Conservation (phyloP, 495 filamentous ascomycete genomes). For the Penicillium lagena region DNA sequence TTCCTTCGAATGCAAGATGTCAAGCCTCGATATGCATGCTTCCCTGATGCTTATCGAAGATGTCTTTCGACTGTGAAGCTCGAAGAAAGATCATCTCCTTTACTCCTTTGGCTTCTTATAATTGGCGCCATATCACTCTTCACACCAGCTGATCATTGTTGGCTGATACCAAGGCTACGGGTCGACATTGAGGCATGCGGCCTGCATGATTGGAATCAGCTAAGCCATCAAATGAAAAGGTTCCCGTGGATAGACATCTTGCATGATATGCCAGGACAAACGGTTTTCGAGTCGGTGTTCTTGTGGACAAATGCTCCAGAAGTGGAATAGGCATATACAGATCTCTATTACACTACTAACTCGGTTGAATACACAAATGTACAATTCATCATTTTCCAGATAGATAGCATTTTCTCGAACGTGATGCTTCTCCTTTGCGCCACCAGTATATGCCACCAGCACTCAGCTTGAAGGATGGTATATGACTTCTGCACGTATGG, state of each 20-base stretch:
- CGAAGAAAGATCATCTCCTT: neutral
- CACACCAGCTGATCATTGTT: constrained; percentile 1
- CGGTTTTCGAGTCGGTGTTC: neutral
- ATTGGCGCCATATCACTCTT: constrained; percentile 27
- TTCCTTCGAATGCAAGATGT: constrained; percentile 33
- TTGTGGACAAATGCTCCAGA: too few species aligned
- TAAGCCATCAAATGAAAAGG: constrained; percentile 16
- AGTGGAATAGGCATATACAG: too few species aligned
- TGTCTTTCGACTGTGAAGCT: neutral
- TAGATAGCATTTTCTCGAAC: too few species aligned
- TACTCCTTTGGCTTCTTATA: constrained; percentile 31
- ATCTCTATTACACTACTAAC: too few species aligned
- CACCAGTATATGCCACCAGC: too few species aligned
- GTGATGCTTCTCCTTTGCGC: too few species aligned
- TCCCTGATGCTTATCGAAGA: constrained; percentile 14
- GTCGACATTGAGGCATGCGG: neutral
- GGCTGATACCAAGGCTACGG: neutral
- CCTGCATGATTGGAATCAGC: constrained; percentile 16
- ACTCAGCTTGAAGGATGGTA: too few species aligned
- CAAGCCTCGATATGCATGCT: constrained; percentile 13
- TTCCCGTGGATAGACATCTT: constrained; percentile 29
- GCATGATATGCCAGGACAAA: constrained; percentile 23
- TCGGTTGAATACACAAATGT: too few species aligned
- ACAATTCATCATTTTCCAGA: too few species aligned
- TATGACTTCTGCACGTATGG: too few species aligned